Evolutionary conservation across 2,329 filamentous ascomycete species (phyloP), one percentile per base, ranked within the genome.

Genomic region (Colletotrichum costaricense): DNA sequence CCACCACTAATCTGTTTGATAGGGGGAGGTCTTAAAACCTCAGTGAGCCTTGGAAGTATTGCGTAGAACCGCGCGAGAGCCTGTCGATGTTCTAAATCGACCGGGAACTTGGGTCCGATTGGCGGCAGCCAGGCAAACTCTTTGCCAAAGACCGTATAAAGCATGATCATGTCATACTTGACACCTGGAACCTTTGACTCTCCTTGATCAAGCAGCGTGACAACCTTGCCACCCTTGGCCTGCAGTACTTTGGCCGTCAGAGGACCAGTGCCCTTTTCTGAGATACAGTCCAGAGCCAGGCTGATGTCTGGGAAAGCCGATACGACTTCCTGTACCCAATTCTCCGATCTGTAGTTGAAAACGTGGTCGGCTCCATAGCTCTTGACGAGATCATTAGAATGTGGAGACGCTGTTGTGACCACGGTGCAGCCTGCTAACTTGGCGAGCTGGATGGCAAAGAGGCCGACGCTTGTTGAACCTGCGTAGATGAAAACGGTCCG

Each of bases 321-420:
- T 6, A 12, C 19, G 5, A 68, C 38, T 8, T 65, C 54, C n/a
- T 70, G n/a, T 9, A 54, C 35, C 52, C 33, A 56, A 5, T 8
- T 66, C 5, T 38, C 28, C 4, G 49, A 73, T 46, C 76, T 78
- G 79, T 89, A 87, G 80, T 90, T 85, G 72, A 88, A 86, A 26
- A 81, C 82, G 8, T 79, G 76, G 38, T 84, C 84, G 6, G 87
- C 88, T 19, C 88, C 88, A 8, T 84, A 81, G 0, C 77, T 78
- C 68, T 80, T 79, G 30, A 86, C 81, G 7, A 85, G 81, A 2
- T 80, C 82, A 56, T 80, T 79, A 75, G 86, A 86, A 24, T 73
- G 73, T 1, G 80, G 77, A 26, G 67, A 70, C 1, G 59, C 67
- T 8, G 67, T 70, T 19, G 67, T 66, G 4, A 72, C 58, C 14